Evolutionary conservation across 495 filamentous ascomycete genomes (phyloP).

Genomic region (Tetracladium setigerum): DNA sequence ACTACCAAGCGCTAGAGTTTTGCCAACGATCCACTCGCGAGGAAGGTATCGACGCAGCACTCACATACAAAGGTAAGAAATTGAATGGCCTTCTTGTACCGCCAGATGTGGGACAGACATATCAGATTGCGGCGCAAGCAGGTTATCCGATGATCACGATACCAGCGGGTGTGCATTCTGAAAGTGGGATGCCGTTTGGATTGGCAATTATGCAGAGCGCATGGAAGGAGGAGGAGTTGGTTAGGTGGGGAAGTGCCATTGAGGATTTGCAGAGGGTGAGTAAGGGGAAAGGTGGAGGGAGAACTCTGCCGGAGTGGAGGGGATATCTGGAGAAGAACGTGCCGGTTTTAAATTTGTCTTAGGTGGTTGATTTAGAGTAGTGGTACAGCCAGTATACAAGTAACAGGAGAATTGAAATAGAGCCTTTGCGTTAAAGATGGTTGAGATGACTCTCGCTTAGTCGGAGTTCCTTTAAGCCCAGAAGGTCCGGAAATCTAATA

Average conservation of each 20-base stretch:
- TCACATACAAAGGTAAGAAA: conserved; percentile 37
- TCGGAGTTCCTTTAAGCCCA: no score
- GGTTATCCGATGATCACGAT: conserved; percentile 68
- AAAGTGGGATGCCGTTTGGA: conserved; percentile 63
- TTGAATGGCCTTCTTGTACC: conserved; percentile 59
- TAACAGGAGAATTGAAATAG: no score
- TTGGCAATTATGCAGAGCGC: conserved; percentile 60
- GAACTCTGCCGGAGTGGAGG: no score
- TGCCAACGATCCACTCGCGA: conserved; percentile 50
- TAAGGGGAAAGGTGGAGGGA: no score
- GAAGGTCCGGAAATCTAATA: no score
- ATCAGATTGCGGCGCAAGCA: conserved; percentile 44
- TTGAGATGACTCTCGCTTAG: no score
- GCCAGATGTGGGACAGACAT: conserved; percentile 55
- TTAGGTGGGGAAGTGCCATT: conserved; percentile 61
- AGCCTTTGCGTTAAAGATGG: no score
- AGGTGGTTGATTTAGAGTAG: no score
- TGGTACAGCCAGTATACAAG: no score
- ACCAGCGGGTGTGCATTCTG: conserved; percentile 45
- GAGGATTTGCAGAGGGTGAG: conserved; percentile 43
- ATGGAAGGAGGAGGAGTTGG: conserved; percentile 50
- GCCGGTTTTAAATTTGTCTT: no score
- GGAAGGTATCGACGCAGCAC: conserved; percentile 61
- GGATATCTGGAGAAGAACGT: no score
- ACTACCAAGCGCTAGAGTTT: conserved; percentile 55